Evolutionary conservation across 306 rosid genomes (phyloP).

Genomic region (Casuarina equisetifolia): DNA sequence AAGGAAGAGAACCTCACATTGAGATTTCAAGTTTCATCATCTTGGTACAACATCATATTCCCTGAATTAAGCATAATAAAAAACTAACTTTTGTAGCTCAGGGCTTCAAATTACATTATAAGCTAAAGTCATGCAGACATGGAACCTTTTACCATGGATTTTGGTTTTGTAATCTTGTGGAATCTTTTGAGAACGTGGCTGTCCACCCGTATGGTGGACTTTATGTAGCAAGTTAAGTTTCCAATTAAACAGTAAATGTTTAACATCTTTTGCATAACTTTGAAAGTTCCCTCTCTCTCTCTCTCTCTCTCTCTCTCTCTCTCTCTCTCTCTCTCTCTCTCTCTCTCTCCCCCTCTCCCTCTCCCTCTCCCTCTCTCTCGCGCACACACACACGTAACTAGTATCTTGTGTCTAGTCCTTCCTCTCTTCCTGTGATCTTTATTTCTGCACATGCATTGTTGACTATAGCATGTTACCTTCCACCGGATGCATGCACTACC

Average conservation of each 20-base stretch:
- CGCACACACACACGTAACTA: not conserved
- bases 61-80: not conserved
- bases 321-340: not conserved
- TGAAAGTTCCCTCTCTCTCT: not conserved
- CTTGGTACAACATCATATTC: not conserved
- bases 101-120: too few species aligned
- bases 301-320: not conserved
- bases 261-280: not conserved
- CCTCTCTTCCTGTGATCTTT: conserved; percentile 24
- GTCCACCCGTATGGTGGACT: not conserved
- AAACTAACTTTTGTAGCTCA: not conserved
- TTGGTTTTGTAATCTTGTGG: not conserved
- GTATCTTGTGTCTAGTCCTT: not conserved
- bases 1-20: not conserved
- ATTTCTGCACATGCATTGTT: conserved; percentile 69
- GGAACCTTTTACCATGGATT: not conserved
- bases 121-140: not conserved
- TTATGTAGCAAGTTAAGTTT: not conserved
- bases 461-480: conserved; percentile 75
- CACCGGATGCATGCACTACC: conserved; percentile 48
- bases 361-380: not conserved
- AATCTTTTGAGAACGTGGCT: not conserved
- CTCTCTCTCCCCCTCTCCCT: not conserved
- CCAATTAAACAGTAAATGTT: not conserved
- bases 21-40: conserved; percentile 1